Percentiles rank a stretch among this genome's conserved stretches.
These are phyloP conservation scores for Sclerotinia subarctica DNA, from an alignment of 2,329 filamentous ascomycete species.

Conservation along the genomic window DNA sequence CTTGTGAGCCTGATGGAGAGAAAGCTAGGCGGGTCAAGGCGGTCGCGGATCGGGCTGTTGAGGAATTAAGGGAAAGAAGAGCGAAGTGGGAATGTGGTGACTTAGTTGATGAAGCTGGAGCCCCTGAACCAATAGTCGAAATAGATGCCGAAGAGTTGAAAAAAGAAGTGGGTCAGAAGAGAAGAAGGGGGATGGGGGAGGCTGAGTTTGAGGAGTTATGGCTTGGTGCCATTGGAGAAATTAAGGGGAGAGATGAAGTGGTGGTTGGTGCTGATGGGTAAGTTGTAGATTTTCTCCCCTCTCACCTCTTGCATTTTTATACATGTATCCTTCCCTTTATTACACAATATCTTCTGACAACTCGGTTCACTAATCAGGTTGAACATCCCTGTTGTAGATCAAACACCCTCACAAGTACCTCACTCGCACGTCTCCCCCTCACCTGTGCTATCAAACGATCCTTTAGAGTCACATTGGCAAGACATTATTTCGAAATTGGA, in stretches of 20 bases:
- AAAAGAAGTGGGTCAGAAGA: conserved; percentile 68
- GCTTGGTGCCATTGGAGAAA: conserved; percentile 69
- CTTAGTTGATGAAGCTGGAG: conserved; percentile 58
- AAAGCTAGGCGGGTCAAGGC: conserved; percentile 83
- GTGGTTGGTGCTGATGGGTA: conserved; percentile 51
- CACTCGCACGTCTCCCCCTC: conserved; percentile 89
- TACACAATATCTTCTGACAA: conserved; percentile 51
- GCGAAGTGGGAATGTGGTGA: conserved; percentile 91
- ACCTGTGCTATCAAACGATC: conserved; percentile 74
- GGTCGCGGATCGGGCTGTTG: conserved; percentile 83
- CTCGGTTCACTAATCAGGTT: conserved; percentile 78
- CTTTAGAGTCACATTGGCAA: conserved; percentile 75
- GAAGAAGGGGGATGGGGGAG: conserved; percentile 78
- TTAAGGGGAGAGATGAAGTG: conserved; percentile 61
- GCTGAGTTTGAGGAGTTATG: conserved; percentile 91
- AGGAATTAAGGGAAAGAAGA: conserved; percentile 78
- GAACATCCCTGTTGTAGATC: conserved; percentile 68
- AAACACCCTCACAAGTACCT: conserved; percentile 75
- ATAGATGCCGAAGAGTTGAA: conserved; percentile 70
- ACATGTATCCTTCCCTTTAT: conserved; percentile 36
- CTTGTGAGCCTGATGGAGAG: conserved; percentile 91
- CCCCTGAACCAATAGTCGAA: conserved; percentile 58
- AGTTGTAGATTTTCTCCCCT: conserved; percentile 39
- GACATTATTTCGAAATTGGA: conserved; percentile 83
- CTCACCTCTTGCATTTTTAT: conserved; percentile 19